These are phyloP conservation scores for Hordeum marinum DNA, from an alignment of 176 grass and related monocot species.

Conservation along the genomic window DNA sequence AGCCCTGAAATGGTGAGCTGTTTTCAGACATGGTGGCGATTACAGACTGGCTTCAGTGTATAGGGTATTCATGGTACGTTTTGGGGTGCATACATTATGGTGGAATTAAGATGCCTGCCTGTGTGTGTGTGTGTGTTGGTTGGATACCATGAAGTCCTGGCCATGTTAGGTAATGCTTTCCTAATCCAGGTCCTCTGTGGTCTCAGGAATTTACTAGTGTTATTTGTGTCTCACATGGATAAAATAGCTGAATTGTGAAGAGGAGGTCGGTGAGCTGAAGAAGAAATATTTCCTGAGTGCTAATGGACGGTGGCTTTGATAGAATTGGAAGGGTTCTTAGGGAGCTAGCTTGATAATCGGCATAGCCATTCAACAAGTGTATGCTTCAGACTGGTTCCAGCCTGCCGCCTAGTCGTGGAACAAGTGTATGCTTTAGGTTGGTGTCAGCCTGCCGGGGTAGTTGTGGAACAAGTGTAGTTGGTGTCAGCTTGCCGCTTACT, in stretches of 20 bases:
- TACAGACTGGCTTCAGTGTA: slow-evolving; percentile 6
- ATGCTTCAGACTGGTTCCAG: background rate
- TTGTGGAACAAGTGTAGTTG: background rate
- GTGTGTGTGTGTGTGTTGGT: background rate
- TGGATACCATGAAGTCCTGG: background rate
- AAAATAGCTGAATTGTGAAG: background rate
- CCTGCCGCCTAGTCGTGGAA: background rate
- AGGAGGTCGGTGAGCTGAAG: background rate
- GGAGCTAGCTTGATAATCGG: background rate
- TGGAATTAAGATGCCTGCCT: background rate
- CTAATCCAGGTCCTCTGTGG: background rate
- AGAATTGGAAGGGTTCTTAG: background rate
- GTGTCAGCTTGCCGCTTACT: background rate
- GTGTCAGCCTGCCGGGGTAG: background rate
- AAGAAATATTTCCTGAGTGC: background rate
- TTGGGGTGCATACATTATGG: background rate
- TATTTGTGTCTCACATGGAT: background rate
- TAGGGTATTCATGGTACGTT: background rate
- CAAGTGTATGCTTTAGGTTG: background rate
- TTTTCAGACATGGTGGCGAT: slow-evolving; percentile 9
- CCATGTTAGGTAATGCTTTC: background rate
- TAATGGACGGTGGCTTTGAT: background rate
- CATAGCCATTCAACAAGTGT: background rate
- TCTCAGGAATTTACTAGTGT: background rate
- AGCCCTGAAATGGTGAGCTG: slow-evolving; percentile 24